phyloP scores from a whole-genome alignment of 176 grass and related monocot species.

The Aegilops sharonensis region DNA sequence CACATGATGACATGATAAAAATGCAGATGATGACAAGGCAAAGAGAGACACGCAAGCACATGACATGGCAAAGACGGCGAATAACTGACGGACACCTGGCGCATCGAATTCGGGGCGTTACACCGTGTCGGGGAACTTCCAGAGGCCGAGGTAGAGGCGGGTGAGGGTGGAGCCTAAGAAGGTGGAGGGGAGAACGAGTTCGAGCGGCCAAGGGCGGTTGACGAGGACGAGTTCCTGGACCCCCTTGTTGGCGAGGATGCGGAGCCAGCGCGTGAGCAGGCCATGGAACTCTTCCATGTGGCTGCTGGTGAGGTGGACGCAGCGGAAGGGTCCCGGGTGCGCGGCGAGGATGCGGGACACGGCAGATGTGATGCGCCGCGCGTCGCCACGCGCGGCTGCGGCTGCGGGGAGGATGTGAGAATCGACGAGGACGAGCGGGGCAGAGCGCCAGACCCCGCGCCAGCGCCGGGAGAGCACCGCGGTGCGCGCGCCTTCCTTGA shows the following conservation, averaged over 20 bases:
- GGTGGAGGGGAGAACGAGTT: not conserved
- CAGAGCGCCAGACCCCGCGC: not conserved
- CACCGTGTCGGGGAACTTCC: not conserved
- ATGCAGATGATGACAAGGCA: too few relatives aligned
- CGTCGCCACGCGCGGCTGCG: not conserved
- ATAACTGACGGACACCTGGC: too few relatives aligned
- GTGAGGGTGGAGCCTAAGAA: slow-evolving; percentile 2
- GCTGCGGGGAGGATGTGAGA: not conserved
- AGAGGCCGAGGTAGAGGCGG: not conserved
- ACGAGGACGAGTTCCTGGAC: not conserved
- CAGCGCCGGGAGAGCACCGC: not conserved
- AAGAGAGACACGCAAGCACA: too few relatives aligned
- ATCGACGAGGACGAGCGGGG: not conserved
- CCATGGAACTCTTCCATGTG: not conserved
- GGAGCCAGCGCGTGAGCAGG: not conserved
- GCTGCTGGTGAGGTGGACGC: slow-evolving; percentile 4
- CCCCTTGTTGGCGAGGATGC: not conserved
- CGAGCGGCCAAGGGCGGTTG: not conserved
- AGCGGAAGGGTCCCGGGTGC: not conserved
- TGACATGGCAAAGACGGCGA: too few relatives aligned
- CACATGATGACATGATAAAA: too few relatives aligned
- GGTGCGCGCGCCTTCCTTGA: not conserved
- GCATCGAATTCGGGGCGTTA: too few relatives aligned
- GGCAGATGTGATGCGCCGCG: not conserved
- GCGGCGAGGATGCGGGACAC: not conserved